Conservation (phyloP, 2,329 filamentous ascomycete genomes). For the Dactylellina haptotyla region DNA sequence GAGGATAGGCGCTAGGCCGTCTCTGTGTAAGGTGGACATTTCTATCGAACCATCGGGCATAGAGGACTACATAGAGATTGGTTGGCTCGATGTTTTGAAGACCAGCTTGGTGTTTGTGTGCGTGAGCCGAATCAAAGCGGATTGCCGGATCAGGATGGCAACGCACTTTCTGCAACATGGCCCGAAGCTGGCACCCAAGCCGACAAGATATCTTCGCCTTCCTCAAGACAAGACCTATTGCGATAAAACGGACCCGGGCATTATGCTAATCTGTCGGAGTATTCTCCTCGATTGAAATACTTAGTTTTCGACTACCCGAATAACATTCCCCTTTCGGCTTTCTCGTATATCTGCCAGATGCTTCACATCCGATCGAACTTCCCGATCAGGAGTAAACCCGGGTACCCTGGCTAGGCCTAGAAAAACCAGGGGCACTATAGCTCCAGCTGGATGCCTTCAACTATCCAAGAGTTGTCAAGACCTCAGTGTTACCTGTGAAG, state of each 20-base stretch:
- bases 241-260: too few relatives aligned
- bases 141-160: slow-evolving; percentile 18
- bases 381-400: slow-evolving; percentile 3
- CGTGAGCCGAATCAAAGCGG: slow-evolving; percentile 7
- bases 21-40: slow-evolving; percentile 34
- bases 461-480: slow-evolving; percentile 8
- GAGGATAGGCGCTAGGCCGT: slow-evolving; percentile 7
- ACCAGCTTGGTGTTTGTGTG: slow-evolving; percentile 4
- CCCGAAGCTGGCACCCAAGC: background rate
- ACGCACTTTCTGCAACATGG: slow-evolving; percentile 34
- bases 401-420: slow-evolving; percentile 23
- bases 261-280: background rate
- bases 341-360: background rate
- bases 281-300: background rate
- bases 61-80: slow-evolving; percentile 11
- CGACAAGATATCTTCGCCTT: background rate
- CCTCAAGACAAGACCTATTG: too few relatives aligned
- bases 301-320: background rate
- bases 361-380: background rate
- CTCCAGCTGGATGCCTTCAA: background rate
- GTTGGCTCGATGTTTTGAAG: background rate
- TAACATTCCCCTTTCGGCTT: background rate
- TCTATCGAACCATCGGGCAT: slow-evolving; percentile 38
- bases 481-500: slow-evolving; percentile 21
- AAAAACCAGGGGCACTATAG: slow-evolving; percentile 8